These are phyloP conservation scores for Pyrus communis DNA, from an alignment of 306 rosid genomes.

Conservation along the genomic window DNA sequence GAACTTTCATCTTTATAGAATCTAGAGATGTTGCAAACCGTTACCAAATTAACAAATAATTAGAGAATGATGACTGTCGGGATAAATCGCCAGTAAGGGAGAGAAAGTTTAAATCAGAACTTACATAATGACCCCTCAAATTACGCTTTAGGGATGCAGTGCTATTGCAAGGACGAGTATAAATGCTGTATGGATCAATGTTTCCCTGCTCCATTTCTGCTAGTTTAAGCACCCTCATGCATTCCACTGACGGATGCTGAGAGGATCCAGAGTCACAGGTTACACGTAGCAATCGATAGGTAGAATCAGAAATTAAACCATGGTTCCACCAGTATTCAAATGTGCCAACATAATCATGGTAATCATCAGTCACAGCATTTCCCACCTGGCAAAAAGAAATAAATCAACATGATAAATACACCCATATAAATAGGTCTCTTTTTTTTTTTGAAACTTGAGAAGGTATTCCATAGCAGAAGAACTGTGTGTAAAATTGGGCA, in stretches of 20 bases:
- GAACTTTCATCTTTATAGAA: neutral
- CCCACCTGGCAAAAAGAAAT: slow-evolving; percentile 56
- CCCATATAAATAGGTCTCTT: neutral
- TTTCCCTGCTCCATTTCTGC: slow-evolving; percentile 71
- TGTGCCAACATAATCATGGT: slow-evolving; percentile 77
- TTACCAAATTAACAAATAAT: neutral
- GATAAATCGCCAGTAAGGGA: neutral
- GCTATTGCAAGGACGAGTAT: slow-evolving; percentile 60
- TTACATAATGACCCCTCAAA: slow-evolving; percentile 81
- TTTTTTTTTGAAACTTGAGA: too few species aligned
- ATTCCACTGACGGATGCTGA: slow-evolving; percentile 67
- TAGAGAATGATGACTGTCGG: neutral
- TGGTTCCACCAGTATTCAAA: slow-evolving; percentile 97
- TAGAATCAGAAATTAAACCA: slow-evolving; percentile 90
- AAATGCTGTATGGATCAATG: slow-evolving; percentile 84
- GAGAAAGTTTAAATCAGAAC: slow-evolving; percentile 10
- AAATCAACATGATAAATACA: slow-evolving; percentile 9
- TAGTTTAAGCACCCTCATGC: slow-evolving; percentile 46
- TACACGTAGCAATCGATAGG: slow-evolving; percentile 44
- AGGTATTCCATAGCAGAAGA: too few species aligned
- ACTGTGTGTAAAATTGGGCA: neutral
- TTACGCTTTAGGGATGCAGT: slow-evolving; percentile 42
- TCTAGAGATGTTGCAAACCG: neutral
- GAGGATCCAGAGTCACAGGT: slow-evolving; percentile 62
- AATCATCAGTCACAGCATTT: slow-evolving; percentile 90